Percentiles rank a stretch among this genome's conserved stretches.
Conservation (phyloP, 768 basidiomycete genomes). For the Bullera alba region DNA sequence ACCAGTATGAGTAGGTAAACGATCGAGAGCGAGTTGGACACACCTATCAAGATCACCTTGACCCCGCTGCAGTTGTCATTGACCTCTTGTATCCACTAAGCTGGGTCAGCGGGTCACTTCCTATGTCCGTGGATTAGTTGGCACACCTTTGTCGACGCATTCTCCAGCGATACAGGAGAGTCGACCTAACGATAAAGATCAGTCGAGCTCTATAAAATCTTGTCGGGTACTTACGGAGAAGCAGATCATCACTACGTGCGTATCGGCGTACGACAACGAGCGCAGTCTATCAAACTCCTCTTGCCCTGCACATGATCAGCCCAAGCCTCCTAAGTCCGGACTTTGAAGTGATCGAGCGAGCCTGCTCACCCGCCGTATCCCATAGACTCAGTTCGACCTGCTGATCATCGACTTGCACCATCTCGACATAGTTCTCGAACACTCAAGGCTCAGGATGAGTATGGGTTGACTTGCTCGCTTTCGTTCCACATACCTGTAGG, state of each 20-base stretch:
- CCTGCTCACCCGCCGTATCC: slow-evolving; percentile 89
- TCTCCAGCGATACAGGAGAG: slow-evolving; percentile 89
- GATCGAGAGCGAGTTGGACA: slow-evolving; percentile 44
- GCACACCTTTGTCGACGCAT: slow-evolving; percentile 80
- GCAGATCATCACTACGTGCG: slow-evolving; percentile 91
- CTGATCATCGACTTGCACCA: slow-evolving; percentile 77
- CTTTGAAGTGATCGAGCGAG: no score
- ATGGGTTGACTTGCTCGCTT: neutral
- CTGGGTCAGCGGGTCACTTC: neutral
- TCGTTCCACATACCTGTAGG: slow-evolving; percentile 32
- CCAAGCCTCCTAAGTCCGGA: no score
- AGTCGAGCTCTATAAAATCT: neutral
- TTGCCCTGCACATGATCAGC: no score
- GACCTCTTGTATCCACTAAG: slow-evolving; percentile 87
- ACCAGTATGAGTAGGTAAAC: slow-evolving; percentile 3
- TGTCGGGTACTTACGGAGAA: slow-evolving; percentile 62
- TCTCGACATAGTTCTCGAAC: slow-evolving; percentile 95
- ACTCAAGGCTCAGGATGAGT: slow-evolving; percentile 50
- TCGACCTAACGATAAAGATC: slow-evolving; percentile 58
- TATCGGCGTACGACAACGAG: slow-evolving; percentile 93
- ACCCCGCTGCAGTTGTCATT: slow-evolving; percentile 86
- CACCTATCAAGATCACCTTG: slow-evolving; percentile 87
- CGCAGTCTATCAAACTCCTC: slow-evolving; percentile 73
- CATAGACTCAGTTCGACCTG: slow-evolving; percentile 84
- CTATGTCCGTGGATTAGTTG: slow-evolving; percentile 3